phyloP scores from a whole-genome alignment of 2,329 filamentous ascomycete genomes.

The Ceratocystis harringtonii region DNA sequence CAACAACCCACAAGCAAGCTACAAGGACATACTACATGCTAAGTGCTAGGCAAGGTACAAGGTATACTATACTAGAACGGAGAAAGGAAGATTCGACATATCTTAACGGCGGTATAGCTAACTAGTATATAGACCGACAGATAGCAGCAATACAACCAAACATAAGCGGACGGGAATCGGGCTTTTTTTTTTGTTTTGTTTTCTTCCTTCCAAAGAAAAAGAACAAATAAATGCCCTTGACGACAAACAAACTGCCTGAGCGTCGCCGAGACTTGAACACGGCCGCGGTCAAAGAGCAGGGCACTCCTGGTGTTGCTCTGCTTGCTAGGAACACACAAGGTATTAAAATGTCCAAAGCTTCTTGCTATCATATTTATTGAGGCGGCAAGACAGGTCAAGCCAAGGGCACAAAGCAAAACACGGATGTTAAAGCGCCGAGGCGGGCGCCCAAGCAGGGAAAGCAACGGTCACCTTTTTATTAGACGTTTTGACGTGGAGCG shows the following conservation, averaged over 20 bases:
- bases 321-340: neutral
- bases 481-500: too few species aligned
- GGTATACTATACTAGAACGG: neutral
- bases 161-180: neutral
- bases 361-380: too few species aligned
- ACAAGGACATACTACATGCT: too few species aligned
- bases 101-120: neutral
- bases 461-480: too few species aligned
- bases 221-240: neutral
- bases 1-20: neutral
- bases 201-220: too few species aligned
- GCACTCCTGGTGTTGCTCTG: neutral
- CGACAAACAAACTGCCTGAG: neutral
- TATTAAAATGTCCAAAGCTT: neutral
- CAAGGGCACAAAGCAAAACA: too few species aligned
- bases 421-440: too few species aligned
- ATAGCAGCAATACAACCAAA: neutral
- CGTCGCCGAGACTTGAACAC: neutral
- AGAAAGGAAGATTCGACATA: neutral
- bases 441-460: too few species aligned
- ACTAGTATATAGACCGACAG: neutral
- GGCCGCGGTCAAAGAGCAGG: neutral
- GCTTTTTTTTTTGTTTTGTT: too few species aligned
- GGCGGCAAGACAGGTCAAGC: too few species aligned
- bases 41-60: too few species aligned